Percentiles rank a stretch among this genome's conserved stretches.
Conservation (phyloP, 2,329 filamentous ascomycete genomes). For the Clarireedia homoeocarpa region DNA sequence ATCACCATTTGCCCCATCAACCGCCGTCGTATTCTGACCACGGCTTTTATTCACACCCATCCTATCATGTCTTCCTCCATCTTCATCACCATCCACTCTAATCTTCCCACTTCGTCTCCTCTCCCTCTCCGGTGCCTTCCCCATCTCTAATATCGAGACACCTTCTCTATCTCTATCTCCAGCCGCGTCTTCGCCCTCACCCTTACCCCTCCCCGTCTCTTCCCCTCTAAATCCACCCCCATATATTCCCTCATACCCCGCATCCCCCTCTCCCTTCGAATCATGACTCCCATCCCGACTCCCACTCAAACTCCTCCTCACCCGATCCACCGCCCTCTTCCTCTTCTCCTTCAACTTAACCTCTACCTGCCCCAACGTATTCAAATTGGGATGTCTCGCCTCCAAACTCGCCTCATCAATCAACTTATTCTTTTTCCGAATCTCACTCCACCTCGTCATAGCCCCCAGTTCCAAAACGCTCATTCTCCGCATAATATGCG, state of each 20-base stretch:
- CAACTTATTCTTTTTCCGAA: constrained; percentile 51
- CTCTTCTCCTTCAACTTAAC: constrained; percentile 19
- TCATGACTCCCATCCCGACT: constrained; percentile 14
- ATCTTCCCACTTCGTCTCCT: neutral
- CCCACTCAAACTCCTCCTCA: constrained; percentile 17
- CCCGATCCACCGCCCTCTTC: constrained; percentile 13
- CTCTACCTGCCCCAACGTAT: constrained; percentile 19
- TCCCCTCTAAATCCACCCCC: constrained; percentile 3
- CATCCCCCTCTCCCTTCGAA: constrained; percentile 6
- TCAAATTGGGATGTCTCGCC: constrained; percentile 27
- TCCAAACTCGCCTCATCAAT: constrained; percentile 37
- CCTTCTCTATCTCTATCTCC: neutral
- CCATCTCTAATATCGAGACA: neutral
- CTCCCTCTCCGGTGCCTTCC: neutral
- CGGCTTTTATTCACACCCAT: constrained; percentile 12
- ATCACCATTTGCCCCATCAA: constrained; percentile 14
- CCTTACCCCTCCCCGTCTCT: neutral
- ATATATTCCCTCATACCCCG: constrained; percentile 16
- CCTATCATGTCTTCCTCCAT: neutral
- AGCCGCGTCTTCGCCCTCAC: neutral
- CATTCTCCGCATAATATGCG: constrained; percentile 59
- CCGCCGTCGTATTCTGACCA: neutral
- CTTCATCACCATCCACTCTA: neutral
- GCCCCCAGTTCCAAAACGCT: constrained; percentile 63
- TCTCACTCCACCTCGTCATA: constrained; percentile 66